Evolutionary conservation across 2,329 filamentous ascomycete species (phyloP), one percentile per base, ranked within the genome.

Genomic region (Aspergillus cejpii): DNA sequence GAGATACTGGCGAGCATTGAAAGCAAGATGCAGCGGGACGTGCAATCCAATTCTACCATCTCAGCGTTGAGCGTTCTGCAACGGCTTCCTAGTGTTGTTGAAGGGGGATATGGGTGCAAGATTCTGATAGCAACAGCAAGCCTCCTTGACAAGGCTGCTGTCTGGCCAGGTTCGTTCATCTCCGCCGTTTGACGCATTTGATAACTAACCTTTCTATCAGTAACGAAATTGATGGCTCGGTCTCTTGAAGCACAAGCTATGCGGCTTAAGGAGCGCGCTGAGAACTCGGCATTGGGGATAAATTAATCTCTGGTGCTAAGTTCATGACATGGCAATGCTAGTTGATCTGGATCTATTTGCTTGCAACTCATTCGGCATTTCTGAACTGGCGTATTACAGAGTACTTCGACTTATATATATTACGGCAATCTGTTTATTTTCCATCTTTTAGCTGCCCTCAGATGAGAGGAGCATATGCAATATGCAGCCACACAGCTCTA

Each of bases 91-190:
- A 75, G 78, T 58, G 74, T 76, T 57, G 76, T 80, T 46, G 74
- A 83, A 58, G 81, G 80, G 44, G 89, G 91, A 27, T 92, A 87
- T 63, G 89, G 87, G 20, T 84, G 85, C 50, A 92, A 90, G 71
- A 81, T 96, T 38, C 71, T 96, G 57, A 79, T 86, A 58, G 78
- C 92, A 43, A 92, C 87, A 51, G 87, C 89, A 38, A 85, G 87
- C 68, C 85, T 94, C 77, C 76, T 97, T 51, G 85, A 90, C 55
- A 88, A 88, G 68, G 85, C 87, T 51, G 85, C 87, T 53, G 87
- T 95, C 21, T 98, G 92, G 91, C 90, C 90, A 65, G 84, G 86
- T 90, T 72, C 75, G 81, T 47, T 44, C 14, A 15, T 11, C 14
- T 27, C 39, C 37, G 10, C 2, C n/a, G 7, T 24, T 31, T 5